Conservation (phyloP, 2,329 filamentous ascomycete genomes). For the Verticillium klebahnii region DNA sequence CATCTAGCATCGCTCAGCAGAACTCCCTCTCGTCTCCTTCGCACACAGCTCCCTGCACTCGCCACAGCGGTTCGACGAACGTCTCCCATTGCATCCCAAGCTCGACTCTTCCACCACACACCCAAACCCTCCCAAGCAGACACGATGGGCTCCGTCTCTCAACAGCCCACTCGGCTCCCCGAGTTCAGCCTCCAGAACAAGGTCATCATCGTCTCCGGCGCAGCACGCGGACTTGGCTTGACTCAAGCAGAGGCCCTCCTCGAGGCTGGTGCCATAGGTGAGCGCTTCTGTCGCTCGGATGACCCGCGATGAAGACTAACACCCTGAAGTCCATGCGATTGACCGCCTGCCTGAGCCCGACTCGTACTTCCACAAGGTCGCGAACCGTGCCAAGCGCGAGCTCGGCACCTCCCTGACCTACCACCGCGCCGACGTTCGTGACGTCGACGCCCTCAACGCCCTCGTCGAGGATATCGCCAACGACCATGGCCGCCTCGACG, state of each 20-base stretch:
- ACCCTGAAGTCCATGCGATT: slow-evolving; percentile 53
- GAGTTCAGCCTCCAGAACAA: slow-evolving; percentile 74
- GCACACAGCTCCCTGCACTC: not conserved
- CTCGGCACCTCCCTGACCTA: slow-evolving; percentile 68
- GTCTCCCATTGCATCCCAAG: not conserved
- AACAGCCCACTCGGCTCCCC: slow-evolving; percentile 39
- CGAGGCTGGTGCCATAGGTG: slow-evolving; percentile 66
- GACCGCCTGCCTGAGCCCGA: slow-evolving; percentile 50
- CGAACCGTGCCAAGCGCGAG: slow-evolving; percentile 56
- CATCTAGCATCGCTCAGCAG: not conserved
- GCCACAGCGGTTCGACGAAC: not conserved
- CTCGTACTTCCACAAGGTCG: slow-evolving; percentile 61
- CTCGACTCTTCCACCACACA: not conserved
- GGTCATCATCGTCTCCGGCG: slow-evolving; percentile 73
- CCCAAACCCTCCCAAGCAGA: not conserved
- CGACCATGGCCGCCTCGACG: slow-evolving; percentile 42
- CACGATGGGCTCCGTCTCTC: slow-evolving; percentile 1
- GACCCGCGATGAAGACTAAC: slow-evolving; percentile 16
- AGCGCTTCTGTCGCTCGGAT: not conserved
- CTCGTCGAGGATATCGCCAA: slow-evolving; percentile 66
- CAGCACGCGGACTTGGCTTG: slow-evolving; percentile 70
- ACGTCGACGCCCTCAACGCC: slow-evolving; percentile 62
- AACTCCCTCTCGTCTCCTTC: not conserved
- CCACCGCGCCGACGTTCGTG: slow-evolving; percentile 74
- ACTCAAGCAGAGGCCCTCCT: slow-evolving; percentile 74